phyloP scores from a whole-genome alignment of 768 basidiomycete species.

The Lactarius quietus region DNA sequence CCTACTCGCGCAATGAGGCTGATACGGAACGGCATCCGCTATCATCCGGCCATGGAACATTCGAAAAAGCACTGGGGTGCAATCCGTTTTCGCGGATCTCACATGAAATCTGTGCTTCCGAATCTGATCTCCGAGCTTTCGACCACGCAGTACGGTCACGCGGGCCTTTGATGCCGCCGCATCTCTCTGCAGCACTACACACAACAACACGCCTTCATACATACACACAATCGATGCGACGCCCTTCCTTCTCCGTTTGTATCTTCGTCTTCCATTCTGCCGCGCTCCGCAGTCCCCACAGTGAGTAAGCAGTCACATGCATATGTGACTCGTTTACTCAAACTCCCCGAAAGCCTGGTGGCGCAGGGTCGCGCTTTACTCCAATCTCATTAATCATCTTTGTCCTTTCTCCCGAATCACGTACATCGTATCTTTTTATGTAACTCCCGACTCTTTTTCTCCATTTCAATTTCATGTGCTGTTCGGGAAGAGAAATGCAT shows the following conservation, averaged over 20 bases:
- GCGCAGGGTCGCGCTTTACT: constrained; percentile 10
- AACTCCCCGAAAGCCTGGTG: constrained; percentile 20
- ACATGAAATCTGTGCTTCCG: neutral
- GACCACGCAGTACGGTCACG: neutral
- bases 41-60: neutral
- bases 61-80: neutral
- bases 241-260: neutral
- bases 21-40: neutral
- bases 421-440: constrained; percentile 1
- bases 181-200: no score
- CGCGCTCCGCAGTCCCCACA: neutral
- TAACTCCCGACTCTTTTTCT: neutral
- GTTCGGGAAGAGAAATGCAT: neutral
- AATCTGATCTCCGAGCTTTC: constrained; percentile 1
- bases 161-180: neutral
- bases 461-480: constrained; percentile 1
- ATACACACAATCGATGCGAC: neutral
- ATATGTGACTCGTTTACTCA: constrained; percentile 9
- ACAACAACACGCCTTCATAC: neutral
- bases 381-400: neutral
- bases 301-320: constrained; percentile 8
- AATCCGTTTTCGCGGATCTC: constrained; percentile 11
- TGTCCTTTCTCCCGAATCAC: neutral
- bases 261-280: neutral
- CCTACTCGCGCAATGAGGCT: constrained; percentile 20